Evolutionary conservation across 73 alveolate species (phyloP).

Genomic region (Stentor roeselii): DNA sequence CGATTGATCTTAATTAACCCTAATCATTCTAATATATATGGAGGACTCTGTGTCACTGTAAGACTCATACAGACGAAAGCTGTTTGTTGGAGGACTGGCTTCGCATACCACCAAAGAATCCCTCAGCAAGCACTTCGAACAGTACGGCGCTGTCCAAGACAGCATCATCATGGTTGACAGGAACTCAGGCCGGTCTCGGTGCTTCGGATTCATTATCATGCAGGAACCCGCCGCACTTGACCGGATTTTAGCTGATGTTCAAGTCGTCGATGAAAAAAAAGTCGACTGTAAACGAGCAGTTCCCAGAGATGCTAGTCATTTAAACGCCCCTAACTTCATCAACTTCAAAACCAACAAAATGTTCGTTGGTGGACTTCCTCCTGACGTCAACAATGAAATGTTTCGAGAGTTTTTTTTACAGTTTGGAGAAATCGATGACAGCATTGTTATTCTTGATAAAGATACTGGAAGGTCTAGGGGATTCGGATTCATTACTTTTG

Average conservation of each 20-base stretch:
- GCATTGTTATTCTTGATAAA: slow-evolving; percentile 53
- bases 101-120: slow-evolving; percentile 32
- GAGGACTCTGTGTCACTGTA: too few relatives aligned
- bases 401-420: slow-evolving; percentile 42
- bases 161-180: slow-evolving; percentile 43
- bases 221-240: neutral
- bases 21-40: too few relatives aligned
- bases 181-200: slow-evolving; percentile 39
- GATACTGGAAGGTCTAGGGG: slow-evolving; percentile 74
- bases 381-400: slow-evolving; percentile 40
- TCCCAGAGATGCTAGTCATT: slow-evolving; percentile 36
- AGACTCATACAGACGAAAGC: too few relatives aligned
- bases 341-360: slow-evolving; percentile 43
- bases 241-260: slow-evolving; percentile 12
- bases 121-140: slow-evolving; percentile 31
- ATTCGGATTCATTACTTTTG: slow-evolving; percentile 60
- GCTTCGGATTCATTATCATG: slow-evolving; percentile 50
- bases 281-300: slow-evolving; percentile 53
- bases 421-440: slow-evolving; percentile 61
- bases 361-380: slow-evolving; percentile 74
- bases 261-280: slow-evolving; percentile 49
- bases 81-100: slow-evolving; percentile 57
- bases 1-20: too few relatives aligned
- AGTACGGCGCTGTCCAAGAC: slow-evolving; percentile 43
- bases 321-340: too few relatives aligned